Percentiles rank a stretch among this genome's conserved stretches.
These are phyloP conservation scores for Yarrowia alimentaria DNA, from an alignment of 805 yeast genomes.

Conservation along the genomic window DNA sequence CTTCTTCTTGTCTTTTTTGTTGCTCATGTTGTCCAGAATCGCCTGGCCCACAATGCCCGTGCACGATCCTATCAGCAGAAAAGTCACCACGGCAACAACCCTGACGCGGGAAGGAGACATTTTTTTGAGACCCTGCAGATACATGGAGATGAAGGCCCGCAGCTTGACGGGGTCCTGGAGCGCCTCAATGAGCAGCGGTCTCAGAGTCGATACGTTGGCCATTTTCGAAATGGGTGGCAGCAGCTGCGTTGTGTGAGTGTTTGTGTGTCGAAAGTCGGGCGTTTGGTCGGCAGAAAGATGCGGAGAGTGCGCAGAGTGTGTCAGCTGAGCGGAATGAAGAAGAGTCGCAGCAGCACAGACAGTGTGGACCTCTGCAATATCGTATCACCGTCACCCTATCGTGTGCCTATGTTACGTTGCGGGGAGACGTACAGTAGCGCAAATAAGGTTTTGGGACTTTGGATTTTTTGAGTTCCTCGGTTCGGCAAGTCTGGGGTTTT, in stretches of 20 bases:
- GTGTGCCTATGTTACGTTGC: slow-evolving; percentile 2
- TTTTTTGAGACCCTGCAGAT: slow-evolving; percentile 3
- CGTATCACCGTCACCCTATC: not conserved
- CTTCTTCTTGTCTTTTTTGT: slow-evolving; percentile 9
- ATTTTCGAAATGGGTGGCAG: not conserved
- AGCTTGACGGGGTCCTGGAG: slow-evolving; percentile 27
- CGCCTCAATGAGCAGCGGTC: slow-evolving; percentile 12
- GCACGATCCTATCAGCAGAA: slow-evolving; percentile 16
- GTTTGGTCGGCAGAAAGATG: too few relatives aligned
- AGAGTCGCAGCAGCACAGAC: too few relatives aligned
- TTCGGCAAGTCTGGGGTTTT: not conserved
- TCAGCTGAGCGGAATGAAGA: too few relatives aligned
- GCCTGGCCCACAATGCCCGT: slow-evolving; percentile 26
- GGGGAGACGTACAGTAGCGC: slow-evolving; percentile 19
- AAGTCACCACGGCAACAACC: slow-evolving; percentile 14
- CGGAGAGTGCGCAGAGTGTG: too few relatives aligned
- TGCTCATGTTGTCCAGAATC: slow-evolving; percentile 7
- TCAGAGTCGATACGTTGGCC: slow-evolving; percentile 19
- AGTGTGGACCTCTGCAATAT: not conserved
- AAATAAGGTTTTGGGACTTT: slow-evolving; percentile 17
- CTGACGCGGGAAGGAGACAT: slow-evolving; percentile 17
- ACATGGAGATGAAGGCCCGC: slow-evolving; percentile 24
- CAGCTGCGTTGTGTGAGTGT: not conserved
- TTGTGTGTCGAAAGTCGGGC: not conserved
- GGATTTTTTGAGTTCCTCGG: slow-evolving; percentile 19